Evolutionary conservation across 371 early-diverging fungal genomes (phyloP).

Genomic region (Syncephalastrum sp.): DNA sequence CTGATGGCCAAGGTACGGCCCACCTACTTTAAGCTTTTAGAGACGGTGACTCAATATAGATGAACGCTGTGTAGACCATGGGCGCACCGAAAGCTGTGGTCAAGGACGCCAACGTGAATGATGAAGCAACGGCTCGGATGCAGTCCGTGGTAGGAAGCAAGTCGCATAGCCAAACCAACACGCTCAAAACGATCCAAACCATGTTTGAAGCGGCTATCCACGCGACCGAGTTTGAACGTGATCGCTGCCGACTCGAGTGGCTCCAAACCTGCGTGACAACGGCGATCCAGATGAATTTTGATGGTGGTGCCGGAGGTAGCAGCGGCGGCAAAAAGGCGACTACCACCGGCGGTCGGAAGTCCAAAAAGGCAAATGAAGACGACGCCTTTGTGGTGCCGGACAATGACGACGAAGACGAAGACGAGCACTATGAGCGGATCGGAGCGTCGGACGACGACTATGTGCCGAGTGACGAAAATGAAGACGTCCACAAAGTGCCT

Average conservation of each 20-base stretch:
- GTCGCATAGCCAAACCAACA: conserved; percentile 34
- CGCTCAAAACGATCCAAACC: conserved; percentile 23
- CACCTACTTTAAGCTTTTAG: not conserved
- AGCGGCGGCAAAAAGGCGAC: no score
- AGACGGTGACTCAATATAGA: not conserved
- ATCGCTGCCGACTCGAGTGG: conserved; percentile 42
- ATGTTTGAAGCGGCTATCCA: conserved; percentile 35
- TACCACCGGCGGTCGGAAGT: not conserved
- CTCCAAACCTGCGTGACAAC: conserved; percentile 37
- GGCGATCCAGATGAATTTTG: conserved; percentile 28
- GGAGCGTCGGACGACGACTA: conserved; percentile 43
- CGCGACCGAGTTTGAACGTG: conserved; percentile 23
- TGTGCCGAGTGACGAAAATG: conserved; percentile 26
- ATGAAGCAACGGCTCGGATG: conserved; percentile 21
- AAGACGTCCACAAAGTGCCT: conserved; percentile 9
- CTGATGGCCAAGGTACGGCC: conserved; percentile 22
- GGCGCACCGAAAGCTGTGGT: conserved; percentile 16
- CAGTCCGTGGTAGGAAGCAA: conserved; percentile 22
- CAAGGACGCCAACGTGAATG: conserved; percentile 16
- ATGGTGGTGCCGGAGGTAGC: conserved; percentile 7
- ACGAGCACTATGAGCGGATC: conserved; percentile 16
- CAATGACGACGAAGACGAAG: conserved; percentile 19
- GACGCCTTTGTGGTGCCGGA: conserved; percentile 1
- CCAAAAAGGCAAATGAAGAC: conserved; percentile 8
- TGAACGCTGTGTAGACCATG: conserved; percentile 17